Base-by-base conservation (phyloP, 2,329 filamentous ascomycete genomes). In the Scytalidium sp. region DNA sequence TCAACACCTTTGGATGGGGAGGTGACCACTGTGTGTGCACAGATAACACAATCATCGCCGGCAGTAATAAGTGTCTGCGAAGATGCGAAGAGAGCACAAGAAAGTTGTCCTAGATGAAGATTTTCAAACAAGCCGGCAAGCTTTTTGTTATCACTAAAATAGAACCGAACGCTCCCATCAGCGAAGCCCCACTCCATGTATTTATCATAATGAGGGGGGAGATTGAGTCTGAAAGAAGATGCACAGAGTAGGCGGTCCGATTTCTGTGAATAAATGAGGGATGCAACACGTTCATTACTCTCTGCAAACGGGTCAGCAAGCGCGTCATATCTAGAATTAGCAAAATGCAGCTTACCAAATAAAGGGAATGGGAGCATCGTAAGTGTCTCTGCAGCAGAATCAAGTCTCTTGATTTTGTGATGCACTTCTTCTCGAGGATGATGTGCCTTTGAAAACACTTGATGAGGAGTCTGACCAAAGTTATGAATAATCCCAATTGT, bases 401-500 rank as follows among this genome's bases (percentile, higher is more conserved):
- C 93, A 0, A 99, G 75, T 49, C 90, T 81, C 50, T 81, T 83
- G 3, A 79, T 73, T 4, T 83, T 84, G 48, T 84, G 80, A 19
- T 81, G 75, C 3, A 79, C 70, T 49, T 88, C 80, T 56, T 96
- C 91, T 13, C 87, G 81, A n/a, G 80, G 72, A 3, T 88, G 85
- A 67, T 99, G 94, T 11, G 87, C 78, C 51, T 87, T 86, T 41
- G 83, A 81, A 66, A 97, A 99, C 15, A 97, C 87, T 66, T 99
- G 95, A 60, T 95, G 88, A 2, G 95, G 94, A 1, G 95, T 99
- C 67, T 99, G 94, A 0, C 94, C 94, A 67, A 99, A 99, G 60
- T 97, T 97, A 69, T 99, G 93, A 60, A 99, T 97, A 58, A 97
- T 96, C 27, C 90, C 90, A 47, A 96, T 97, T 1, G 91, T 93